These are phyloP conservation scores for Theobroma cacao DNA, from an alignment of 345 rosid species.

Conservation along the genomic window DNA sequence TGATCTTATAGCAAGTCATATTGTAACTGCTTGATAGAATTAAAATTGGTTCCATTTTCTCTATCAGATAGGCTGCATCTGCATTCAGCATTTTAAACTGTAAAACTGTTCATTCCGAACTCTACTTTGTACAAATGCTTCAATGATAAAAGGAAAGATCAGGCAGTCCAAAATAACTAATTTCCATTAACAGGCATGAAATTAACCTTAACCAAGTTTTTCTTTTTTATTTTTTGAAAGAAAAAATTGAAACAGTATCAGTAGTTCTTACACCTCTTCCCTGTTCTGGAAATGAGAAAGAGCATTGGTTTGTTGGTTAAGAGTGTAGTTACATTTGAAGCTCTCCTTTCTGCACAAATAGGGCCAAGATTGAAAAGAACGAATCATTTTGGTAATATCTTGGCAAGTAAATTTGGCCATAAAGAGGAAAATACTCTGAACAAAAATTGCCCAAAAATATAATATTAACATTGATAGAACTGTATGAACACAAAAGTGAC, in stretches of 20 bases:
- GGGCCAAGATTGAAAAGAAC: not conserved
- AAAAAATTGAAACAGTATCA: too few relatives aligned
- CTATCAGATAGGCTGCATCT: too few relatives aligned
- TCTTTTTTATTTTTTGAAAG: too few relatives aligned
- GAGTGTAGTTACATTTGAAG: not conserved
- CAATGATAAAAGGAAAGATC: too few relatives aligned
- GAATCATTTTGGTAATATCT: not conserved
- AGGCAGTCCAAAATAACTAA: too few relatives aligned
- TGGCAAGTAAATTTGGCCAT: not conserved
- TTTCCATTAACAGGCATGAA: too few relatives aligned
- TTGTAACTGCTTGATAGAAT: not conserved
- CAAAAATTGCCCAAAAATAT: not conserved
- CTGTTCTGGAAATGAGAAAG: not conserved
- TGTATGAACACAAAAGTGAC: not conserved
- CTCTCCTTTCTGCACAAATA: not conserved
- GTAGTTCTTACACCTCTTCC: not conserved
- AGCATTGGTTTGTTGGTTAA: not conserved
- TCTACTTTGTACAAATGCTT: too few relatives aligned
- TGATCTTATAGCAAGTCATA: not conserved
- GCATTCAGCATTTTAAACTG: too few relatives aligned
- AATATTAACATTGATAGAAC: slow-evolving; percentile 7
- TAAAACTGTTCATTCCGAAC: too few relatives aligned
- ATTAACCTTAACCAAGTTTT: too few relatives aligned
- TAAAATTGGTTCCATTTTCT: too few relatives aligned
- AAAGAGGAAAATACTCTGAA: not conserved